Conservation (phyloP, 148 eudicot genomes). For the Dianthus caryophyllus region DNA sequence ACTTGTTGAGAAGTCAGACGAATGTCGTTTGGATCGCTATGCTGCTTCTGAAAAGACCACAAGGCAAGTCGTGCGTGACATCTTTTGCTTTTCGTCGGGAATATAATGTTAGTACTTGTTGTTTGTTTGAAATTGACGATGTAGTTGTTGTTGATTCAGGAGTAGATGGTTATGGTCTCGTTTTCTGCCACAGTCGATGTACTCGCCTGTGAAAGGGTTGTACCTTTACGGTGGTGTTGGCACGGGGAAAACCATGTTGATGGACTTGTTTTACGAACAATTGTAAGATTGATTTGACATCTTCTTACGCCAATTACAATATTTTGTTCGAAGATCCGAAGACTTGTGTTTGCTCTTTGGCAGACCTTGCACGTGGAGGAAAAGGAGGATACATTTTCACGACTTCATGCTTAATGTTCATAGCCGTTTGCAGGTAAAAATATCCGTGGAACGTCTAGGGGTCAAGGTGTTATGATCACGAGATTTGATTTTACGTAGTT, state of each 20-base stretch:
- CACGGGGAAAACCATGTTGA: slow-evolving; percentile 96
- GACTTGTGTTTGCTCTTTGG: slow-evolving; percentile 2
- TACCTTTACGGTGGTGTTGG: slow-evolving; percentile 94
- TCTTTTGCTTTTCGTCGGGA: neutral
- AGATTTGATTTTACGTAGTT: neutral
- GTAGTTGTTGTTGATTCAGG: slow-evolving; percentile 41
- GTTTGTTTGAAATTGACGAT: neutral
- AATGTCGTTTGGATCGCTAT: slow-evolving; percentile 81
- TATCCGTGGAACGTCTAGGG: neutral
- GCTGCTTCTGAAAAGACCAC: slow-evolving; percentile 57
- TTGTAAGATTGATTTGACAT: slow-evolving; percentile 47
- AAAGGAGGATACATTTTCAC: slow-evolving; percentile 89
- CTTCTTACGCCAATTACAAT: neutral
- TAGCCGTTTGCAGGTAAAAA: slow-evolving; percentile 72
- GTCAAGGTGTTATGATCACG: neutral
- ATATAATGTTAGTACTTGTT: neutral
- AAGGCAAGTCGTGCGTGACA: slow-evolving; percentile 42
- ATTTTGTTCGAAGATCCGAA: neutral
- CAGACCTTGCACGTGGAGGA: slow-evolving; percentile 92
- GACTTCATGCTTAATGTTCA: slow-evolving; percentile 96
- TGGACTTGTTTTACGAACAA: slow-evolving; percentile 82
- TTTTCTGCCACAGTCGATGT: slow-evolving; percentile 60
- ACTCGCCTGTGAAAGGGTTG: slow-evolving; percentile 80
- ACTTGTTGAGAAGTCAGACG: slow-evolving; percentile 67
- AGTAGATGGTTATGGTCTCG: slow-evolving; percentile 88